phyloP scores from a whole-genome alignment of 257 asterid genomes.

The Lycium barbarum region DNA sequence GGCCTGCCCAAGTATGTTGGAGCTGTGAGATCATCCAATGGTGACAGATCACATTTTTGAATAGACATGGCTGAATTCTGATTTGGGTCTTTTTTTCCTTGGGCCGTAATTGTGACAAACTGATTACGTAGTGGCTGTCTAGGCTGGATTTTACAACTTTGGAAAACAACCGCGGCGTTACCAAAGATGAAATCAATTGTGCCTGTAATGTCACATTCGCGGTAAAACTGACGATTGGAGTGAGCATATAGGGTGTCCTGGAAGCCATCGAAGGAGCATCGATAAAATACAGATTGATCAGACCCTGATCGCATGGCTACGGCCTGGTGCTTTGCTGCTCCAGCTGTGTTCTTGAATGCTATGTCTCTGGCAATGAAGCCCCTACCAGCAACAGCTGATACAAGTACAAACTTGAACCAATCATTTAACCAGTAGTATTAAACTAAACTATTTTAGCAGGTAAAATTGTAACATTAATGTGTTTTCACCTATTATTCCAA shows the following conservation, averaged over 20 bases:
- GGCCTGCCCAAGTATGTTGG: conserved; percentile 75
- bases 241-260: conserved; percentile 88
- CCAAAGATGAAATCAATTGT: conserved; percentile 89
- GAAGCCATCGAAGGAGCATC: conserved; percentile 62
- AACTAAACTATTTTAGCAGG: neutral
- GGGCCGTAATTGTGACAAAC: conserved; percentile 79
- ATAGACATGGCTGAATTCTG: conserved; percentile 69
- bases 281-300: conserved; percentile 58
- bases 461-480: neutral
- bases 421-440: neutral
- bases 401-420: neutral
- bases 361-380: conserved; percentile 75
- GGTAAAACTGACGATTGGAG: conserved; percentile 80
- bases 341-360: conserved; percentile 70
- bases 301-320: conserved; percentile 76
- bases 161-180: conserved; percentile 68
- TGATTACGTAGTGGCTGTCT: conserved; percentile 71
- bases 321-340: conserved; percentile 73
- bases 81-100: conserved; percentile 72
- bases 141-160: conserved; percentile 71
- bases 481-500: neutral
- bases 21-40: conserved; percentile 47
- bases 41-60: conserved; percentile 56
- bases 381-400: conserved; percentile 59
- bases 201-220: conserved; percentile 73